These are phyloP conservation scores for Trichoderma afroharzianum DNA, from an alignment of 2,329 filamentous ascomycete species.

Conservation along the genomic window DNA sequence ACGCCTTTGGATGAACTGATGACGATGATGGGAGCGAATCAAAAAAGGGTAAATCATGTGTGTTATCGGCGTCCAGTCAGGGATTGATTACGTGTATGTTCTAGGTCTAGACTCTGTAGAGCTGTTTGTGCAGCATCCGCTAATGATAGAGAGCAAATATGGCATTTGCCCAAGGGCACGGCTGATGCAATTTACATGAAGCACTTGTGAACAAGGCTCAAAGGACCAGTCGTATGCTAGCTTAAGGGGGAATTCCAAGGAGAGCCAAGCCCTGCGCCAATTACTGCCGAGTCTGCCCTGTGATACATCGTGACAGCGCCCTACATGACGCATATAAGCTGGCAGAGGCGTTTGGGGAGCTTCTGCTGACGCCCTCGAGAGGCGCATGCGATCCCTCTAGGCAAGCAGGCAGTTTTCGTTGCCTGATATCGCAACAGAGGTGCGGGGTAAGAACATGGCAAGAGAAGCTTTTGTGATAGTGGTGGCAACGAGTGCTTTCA, in stretches of 20 bases:
- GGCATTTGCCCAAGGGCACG: neutral
- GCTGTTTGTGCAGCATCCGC: neutral
- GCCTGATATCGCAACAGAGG: neutral
- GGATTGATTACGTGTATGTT: neutral
- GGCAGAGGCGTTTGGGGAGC: neutral
- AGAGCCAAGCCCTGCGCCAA: neutral
- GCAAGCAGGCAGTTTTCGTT: neutral
- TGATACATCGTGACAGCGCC: neutral
- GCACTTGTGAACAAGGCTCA: neutral
- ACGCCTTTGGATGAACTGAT: constrained; percentile 60
- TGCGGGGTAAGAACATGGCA: constrained; percentile 5
- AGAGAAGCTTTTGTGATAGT: constrained; percentile 5
- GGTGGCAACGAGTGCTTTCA: neutral
- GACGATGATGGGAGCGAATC: neutral
- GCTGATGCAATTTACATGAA: neutral
- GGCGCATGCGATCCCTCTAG: neutral
- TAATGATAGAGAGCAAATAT: neutral
- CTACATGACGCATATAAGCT: constrained; percentile 8
- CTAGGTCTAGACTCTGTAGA: constrained; percentile 11
- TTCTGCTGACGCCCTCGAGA: neutral
- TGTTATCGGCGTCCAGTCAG: neutral
- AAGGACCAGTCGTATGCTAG: neutral
- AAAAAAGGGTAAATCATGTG: neutral
- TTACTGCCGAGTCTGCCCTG: neutral
- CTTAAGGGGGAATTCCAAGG: neutral